Evolutionary conservation across 1,139 yeast genomes (phyloP).

Genomic region (Taphrina flavorubra): DNA sequence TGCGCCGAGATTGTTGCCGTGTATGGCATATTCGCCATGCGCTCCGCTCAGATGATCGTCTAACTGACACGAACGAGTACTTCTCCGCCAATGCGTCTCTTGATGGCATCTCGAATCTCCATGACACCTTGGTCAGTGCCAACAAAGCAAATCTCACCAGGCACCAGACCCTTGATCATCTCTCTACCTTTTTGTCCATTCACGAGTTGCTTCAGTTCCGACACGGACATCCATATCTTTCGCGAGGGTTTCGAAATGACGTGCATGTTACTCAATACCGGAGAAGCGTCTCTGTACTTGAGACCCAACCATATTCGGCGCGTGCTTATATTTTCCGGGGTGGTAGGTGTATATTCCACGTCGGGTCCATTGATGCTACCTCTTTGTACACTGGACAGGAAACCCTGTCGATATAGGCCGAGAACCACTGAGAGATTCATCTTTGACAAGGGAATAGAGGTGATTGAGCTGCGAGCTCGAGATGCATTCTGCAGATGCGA

Average conservation of each 20-base stretch:
- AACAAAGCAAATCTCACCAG: slow-evolving; percentile 86
- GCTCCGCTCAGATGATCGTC: slow-evolving; percentile 34
- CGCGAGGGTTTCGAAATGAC: slow-evolving; percentile 86
- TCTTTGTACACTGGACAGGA: slow-evolving; percentile 78
- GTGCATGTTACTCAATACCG: slow-evolving; percentile 74
- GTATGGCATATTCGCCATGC: no score
- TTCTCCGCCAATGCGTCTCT: slow-evolving; percentile 73
- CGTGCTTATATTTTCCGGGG: slow-evolving; percentile 83
- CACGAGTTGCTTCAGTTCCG: slow-evolving; percentile 74
- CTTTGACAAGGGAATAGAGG: slow-evolving; percentile 83
- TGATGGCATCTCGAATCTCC: slow-evolving; percentile 84
- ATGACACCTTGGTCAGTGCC: slow-evolving; percentile 62
- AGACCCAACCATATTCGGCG: slow-evolving; percentile 91
- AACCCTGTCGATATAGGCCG: slow-evolving; percentile 89
- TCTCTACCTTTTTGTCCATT: slow-evolving; percentile 76
- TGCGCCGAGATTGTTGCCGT: no score
- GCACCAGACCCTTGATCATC: slow-evolving; percentile 73
- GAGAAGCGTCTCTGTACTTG: slow-evolving; percentile 79
- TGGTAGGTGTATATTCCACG: slow-evolving; percentile 69
- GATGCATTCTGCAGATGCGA: slow-evolving; percentile 90
- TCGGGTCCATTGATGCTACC: slow-evolving; percentile 96
- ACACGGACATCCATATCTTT: slow-evolving; percentile 65
- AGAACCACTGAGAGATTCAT: slow-evolving; percentile 82
- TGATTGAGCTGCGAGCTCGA: slow-evolving; percentile 71
- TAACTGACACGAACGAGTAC: slow-evolving; percentile 79